Evolutionary conservation across 2,329 filamentous ascomycete genomes (phyloP), one percentile per base, ranked within the genome.

Genomic region (Ophiostoma himal-ulmi): DNA sequence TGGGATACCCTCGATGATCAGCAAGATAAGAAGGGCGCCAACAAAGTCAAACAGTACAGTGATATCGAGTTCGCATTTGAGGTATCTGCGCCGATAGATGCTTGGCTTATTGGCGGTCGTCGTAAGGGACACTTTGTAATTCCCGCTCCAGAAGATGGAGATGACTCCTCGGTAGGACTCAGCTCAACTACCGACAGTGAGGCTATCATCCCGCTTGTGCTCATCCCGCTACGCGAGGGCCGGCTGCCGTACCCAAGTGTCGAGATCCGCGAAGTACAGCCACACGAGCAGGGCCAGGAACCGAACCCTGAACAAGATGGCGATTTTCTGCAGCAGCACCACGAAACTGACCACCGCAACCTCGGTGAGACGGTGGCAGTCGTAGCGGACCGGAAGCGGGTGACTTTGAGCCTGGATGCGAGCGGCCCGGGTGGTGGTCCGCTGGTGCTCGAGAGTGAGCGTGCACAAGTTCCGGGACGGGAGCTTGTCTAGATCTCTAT

Each of bases 51-150:
- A 11, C 73, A 77, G 4, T 36, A 67, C 64, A 37, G 69, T 52
- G 83, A 87, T 30, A 82, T 93, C 1, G 88, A 93, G 73, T 96
- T 96, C 76, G 88, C 89, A 74, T 96, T 95, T 78, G 94, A 97
- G 74, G 83, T 98, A 30, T 87, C 88, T 17, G 89, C 90, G 0
- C 87, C 89, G 20, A 81, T 86, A 1, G 93, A 94, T 54, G 84
- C 87, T 0, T 98, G 94, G 94, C 86, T 97, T 1, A 82, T 98
- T 3, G 94, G 93, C 30, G 94, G 94, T 0, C 88, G 90, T 62
- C 86, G 91, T 67, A 91, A 92, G 73, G 91, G 90, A 0, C 91
- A 92, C 76, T 96, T 97, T 76, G 85, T 85, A 7, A 87, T 89
- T 39, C 83, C 86, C 0, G 78, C 78, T 0, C 68, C 73, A 3